Percentiles rank a stretch among this genome's conserved stretches.
Conservation (phyloP, 2,329 filamentous ascomycete species). For the Fusarium sp. region DNA sequence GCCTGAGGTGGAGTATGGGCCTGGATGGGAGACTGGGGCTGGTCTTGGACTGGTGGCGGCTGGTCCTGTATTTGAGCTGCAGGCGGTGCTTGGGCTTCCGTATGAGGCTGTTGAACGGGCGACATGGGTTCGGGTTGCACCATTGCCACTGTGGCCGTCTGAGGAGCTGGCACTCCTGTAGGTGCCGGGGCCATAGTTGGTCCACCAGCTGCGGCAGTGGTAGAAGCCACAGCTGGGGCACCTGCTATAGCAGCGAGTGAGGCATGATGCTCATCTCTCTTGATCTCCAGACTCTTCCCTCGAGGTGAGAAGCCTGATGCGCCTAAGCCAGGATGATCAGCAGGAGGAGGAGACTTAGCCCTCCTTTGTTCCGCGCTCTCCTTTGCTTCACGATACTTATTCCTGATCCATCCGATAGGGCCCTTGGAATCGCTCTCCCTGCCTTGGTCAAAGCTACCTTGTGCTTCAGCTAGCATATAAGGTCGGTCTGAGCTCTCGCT, state of each 20-base stretch:
- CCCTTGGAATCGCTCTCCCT: constrained; percentile 63
- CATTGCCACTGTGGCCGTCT: constrained; percentile 24
- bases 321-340: constrained; percentile 48
- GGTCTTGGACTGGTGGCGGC: constrained; percentile 1
- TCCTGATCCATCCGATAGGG: constrained; percentile 69
- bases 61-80: constrained; percentile 9
- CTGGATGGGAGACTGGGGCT: neutral
- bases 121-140: constrained; percentile 22
- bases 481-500: constrained; percentile 64
- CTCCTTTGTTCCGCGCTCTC: constrained; percentile 67
- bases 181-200: constrained; percentile 9
- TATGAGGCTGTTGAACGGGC: constrained; percentile 12
- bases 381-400: constrained; percentile 70
- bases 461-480: constrained; percentile 55
- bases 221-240: constrained; percentile 19
- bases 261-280: constrained; percentile 51
- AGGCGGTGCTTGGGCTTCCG: constrained; percentile 8
- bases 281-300: constrained; percentile 64
- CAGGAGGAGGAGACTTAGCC: constrained; percentile 68
- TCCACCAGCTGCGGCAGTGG: constrained; percentile 8
- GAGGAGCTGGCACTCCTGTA: constrained; percentile 11
- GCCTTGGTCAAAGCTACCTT: constrained; percentile 54
- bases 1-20: constrained; percentile 1
- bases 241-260: constrained; percentile 27
- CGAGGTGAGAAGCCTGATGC: constrained; percentile 51